These are phyloP conservation scores for Sherardia arvensis DNA, from an alignment of 257 asterid species.

Conservation along the genomic window DNA sequence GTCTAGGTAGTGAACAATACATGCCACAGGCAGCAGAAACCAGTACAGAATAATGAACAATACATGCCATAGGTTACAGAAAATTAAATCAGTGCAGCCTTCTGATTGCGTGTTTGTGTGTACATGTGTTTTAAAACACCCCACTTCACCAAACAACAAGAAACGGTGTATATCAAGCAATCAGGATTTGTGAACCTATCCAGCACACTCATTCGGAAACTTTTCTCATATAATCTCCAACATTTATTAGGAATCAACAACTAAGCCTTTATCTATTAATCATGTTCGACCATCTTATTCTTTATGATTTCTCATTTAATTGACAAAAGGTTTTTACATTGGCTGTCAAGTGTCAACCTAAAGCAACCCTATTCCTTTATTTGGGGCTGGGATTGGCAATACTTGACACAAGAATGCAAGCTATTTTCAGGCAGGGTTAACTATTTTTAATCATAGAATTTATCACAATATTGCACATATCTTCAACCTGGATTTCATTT, in stretches of 20 bases:
- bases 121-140: too few relatives aligned
- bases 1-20: background rate
- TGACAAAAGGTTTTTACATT: background rate
- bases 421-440: background rate
- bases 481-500: conserved; percentile 61
- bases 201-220: background rate
- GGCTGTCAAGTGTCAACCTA: background rate
- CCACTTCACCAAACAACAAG: background rate
- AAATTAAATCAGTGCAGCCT: background rate
- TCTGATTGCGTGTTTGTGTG: background rate
- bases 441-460: background rate
- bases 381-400: background rate
- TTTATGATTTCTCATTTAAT: background rate
- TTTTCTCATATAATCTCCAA: background rate
- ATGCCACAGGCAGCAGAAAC: background rate
- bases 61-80: background rate
- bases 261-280: background rate
- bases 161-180: background rate
- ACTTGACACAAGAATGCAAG: background rate
- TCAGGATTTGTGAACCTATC: background rate
- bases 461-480: background rate
- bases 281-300: background rate
- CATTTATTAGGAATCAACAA: background rate
- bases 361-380: background rate
- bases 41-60: background rate